These are phyloP conservation scores for Rhizopus microsporus DNA, from an alignment of 371 early-diverging fungal species.

Conservation along the genomic window DNA sequence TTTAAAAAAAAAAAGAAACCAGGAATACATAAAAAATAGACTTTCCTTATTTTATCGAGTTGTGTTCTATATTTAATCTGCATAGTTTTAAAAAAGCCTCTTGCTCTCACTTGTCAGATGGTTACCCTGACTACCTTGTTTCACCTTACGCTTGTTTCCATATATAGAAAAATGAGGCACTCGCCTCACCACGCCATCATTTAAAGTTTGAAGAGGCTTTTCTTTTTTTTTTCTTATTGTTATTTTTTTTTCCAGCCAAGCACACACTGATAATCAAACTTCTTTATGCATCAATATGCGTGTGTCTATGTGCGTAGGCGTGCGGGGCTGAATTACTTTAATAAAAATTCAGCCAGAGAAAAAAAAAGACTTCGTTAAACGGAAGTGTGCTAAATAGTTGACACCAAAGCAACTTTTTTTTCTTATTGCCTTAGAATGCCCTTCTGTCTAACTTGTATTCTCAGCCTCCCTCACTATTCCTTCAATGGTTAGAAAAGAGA, in stretches of 20 bases:
- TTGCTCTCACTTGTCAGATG: background rate
- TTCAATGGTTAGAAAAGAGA: no score
- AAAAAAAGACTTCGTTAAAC: background rate
- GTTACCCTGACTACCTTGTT: background rate
- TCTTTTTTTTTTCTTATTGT: background rate
- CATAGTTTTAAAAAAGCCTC: no score
- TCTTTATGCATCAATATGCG: no score
- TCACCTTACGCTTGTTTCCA: background rate
- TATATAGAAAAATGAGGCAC: constrained; percentile 2
- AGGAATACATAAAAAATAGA: no score
- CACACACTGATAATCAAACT: no score
- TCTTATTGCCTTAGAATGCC: background rate
- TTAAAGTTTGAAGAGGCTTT: background rate
- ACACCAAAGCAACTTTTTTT: background rate
- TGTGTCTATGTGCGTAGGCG: background rate
- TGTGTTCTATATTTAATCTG: no score
- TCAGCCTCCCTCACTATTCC: no score
- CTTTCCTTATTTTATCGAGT: no score
- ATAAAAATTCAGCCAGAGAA: background rate
- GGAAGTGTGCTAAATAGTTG: no score
- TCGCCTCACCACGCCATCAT: constrained; percentile 5
- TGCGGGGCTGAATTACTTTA: background rate
- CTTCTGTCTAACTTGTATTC: no score
- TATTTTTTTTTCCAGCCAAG: background rate
- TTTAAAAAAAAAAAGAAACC: no score